Percentiles rank a stretch among this genome's conserved stretches.
phyloP scores from a whole-genome alignment of 495 filamentous ascomycete species.

The Lepidopterella palustris region DNA sequence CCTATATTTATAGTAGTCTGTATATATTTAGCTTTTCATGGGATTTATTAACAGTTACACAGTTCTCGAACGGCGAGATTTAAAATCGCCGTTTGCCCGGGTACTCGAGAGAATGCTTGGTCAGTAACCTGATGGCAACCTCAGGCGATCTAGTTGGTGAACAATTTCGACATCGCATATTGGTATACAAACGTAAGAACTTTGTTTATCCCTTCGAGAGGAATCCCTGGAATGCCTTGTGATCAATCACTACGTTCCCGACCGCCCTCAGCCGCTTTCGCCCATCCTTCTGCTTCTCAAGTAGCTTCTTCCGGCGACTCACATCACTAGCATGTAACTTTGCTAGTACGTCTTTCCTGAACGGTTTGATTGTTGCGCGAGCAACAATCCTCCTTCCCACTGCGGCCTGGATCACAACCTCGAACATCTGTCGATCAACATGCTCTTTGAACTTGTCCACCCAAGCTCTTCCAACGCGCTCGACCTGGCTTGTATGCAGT shows the following conservation, averaged over 20 bases:
- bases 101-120: too few relatives aligned
- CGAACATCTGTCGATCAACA: constrained; percentile 92
- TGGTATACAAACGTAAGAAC: background rate
- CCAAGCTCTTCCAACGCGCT: constrained; percentile 73
- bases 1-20: too few relatives aligned
- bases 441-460: constrained; percentile 96
- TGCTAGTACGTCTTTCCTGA: constrained; percentile 86
- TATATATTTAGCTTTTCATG: too few relatives aligned
- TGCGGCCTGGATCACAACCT: constrained; percentile 90
- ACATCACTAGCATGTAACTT: constrained; percentile 93
- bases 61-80: too few relatives aligned
- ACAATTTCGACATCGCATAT: too few relatives aligned
- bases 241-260: constrained; percentile 83
- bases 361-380: constrained; percentile 92
- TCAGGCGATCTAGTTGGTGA: too few relatives aligned
- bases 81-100: too few relatives aligned
- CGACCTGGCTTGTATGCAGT: constrained; percentile 71
- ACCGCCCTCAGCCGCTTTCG: constrained; percentile 73
- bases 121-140: too few relatives aligned
- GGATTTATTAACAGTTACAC: too few relatives aligned
- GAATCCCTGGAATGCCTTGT: constrained; percentile 89
- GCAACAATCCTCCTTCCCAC: constrained; percentile 80
- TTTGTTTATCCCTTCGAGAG: constrained; percentile 49
- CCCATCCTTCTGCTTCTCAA: constrained; percentile 97
- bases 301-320: constrained; percentile 69